phyloP scores from a whole-genome alignment of 352 stramenopile species.

The Phytopythium vexans region DNA sequence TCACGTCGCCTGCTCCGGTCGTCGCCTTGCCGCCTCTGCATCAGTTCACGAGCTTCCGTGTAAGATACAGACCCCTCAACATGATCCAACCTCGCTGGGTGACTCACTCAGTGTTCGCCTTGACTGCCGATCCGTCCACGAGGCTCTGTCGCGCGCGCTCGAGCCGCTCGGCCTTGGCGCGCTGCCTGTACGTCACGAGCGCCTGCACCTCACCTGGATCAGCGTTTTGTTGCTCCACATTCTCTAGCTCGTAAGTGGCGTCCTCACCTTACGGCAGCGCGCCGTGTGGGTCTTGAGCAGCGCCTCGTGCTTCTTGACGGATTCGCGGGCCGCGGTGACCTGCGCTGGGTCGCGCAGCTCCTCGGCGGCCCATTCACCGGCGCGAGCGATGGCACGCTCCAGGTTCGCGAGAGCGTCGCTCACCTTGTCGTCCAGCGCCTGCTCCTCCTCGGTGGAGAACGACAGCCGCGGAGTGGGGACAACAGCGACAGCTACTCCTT shows the following conservation, averaged over 20 bases:
- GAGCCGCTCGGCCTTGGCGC: conserved; percentile 53
- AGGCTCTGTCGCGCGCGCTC: conserved; percentile 48
- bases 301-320: conserved; percentile 24
- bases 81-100: background rate
- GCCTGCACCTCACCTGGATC: conserved; percentile 14
- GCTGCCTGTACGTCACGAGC: conserved; percentile 58
- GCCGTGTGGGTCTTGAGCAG: conserved; percentile 34
- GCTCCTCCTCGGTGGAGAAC: conserved; percentile 62
- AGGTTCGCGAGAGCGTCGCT: conserved; percentile 38
- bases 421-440: conserved; percentile 53
- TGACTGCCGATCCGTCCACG: conserved; percentile 22
- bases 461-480: conserved; percentile 23
- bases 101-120: background rate
- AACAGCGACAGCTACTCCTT: conserved; percentile 2
- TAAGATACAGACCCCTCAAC: background rate
- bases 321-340: conserved; percentile 14
- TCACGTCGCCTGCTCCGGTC: conserved; percentile 47
- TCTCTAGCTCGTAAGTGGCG: background rate
- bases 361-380: conserved; percentile 34
- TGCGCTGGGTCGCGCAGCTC: conserved; percentile 35
- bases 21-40: background rate
- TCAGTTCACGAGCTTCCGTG: background rate
- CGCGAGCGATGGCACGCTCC: conserved; percentile 26
- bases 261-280: conserved; percentile 45
- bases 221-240: background rate